phyloP scores from a whole-genome alignment of 2,329 filamentous ascomycete species.

The Cryphonectria naterciae region DNA sequence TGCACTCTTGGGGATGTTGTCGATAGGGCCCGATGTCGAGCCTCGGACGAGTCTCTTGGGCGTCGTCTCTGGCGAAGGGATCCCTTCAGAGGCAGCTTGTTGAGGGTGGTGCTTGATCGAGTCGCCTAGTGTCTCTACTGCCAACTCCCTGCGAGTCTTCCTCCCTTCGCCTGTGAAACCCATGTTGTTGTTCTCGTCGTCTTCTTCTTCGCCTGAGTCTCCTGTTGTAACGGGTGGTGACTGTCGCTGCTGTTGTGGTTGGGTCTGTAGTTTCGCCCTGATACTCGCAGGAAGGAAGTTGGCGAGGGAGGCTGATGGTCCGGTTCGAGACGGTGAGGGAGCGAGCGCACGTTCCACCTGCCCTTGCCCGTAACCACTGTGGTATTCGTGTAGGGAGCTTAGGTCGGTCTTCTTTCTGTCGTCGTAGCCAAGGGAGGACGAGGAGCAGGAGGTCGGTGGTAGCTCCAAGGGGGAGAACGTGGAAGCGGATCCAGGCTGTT shows the following conservation, averaged over 20 bases:
- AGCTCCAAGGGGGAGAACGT: conserved; percentile 5
- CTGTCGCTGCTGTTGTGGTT: conserved; percentile 29
- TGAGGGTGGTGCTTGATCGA: conserved; percentile 16
- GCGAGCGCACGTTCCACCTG: conserved; percentile 28
- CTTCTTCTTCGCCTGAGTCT: conserved; percentile 34
- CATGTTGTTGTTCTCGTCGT: conserved; percentile 41
- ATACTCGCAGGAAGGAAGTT: conserved; percentile 40
- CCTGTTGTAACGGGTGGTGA: conserved; percentile 13
- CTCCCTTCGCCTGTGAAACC: conserved; percentile 48
- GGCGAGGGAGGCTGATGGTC: conserved; percentile 42
- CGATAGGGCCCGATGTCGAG: conserved; percentile 33
- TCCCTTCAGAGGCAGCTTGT: conserved; percentile 23
- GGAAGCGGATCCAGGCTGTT: conserved; percentile 10
- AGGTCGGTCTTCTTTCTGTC: conserved; percentile 9
- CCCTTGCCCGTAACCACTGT: conserved; percentile 38
- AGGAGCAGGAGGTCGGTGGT: neutral
- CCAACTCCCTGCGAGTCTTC: conserved; percentile 33
- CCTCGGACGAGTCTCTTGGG: conserved; percentile 36
- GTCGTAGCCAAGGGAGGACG: conserved; percentile 14
- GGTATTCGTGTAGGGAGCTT: conserved; percentile 38
- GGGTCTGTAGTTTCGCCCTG: conserved; percentile 36
- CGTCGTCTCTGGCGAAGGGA: conserved; percentile 38
- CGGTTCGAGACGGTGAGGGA: conserved; percentile 36
- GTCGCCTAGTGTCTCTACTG: conserved; percentile 19
- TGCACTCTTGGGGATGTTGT: conserved; percentile 23